A percentile compares a stretch with the other conserved stretches of the same genome.
These are phyloP conservation scores for Wickerhamomyces sp. DNA, from an alignment of 1,139 yeast genomes.

Conservation along the genomic window DNA sequence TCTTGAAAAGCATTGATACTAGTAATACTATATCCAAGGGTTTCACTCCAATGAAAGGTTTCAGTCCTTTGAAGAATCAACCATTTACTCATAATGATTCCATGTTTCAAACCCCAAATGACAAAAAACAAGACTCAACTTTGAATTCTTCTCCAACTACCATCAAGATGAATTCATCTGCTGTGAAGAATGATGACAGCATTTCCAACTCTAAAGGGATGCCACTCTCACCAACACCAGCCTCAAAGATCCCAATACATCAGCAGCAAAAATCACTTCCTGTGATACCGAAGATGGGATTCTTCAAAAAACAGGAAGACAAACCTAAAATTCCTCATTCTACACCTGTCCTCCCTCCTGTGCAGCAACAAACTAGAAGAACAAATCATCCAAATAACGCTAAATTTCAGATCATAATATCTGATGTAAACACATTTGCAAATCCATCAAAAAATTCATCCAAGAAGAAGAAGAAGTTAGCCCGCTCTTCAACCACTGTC, in stretches of 20 bases:
- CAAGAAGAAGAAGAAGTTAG: slow-evolving; percentile 16
- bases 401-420: slow-evolving; percentile 23
- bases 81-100: slow-evolving; percentile 12
- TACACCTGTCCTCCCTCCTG: slow-evolving; percentile 2
- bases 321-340: slow-evolving; percentile 16
- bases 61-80: slow-evolving; percentile 22
- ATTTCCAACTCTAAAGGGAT: background rate
- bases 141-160: slow-evolving; percentile 25
- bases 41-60: slow-evolving; percentile 19
- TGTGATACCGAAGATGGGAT: slow-evolving; percentile 18
- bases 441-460: slow-evolving; percentile 3
- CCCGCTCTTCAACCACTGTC: slow-evolving; percentile 17
- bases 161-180: slow-evolving; percentile 23
- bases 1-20: slow-evolving; percentile 18
- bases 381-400: slow-evolving; percentile 4
- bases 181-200: slow-evolving; percentile 15
- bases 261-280: background rate
- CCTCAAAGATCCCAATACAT: slow-evolving; percentile 4
- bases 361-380: slow-evolving; percentile 2
- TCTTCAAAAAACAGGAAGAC: slow-evolving; percentile 14
- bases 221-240: slow-evolving; percentile 15
- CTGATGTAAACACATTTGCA: slow-evolving; percentile 22
- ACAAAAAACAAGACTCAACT: slow-evolving; percentile 9
- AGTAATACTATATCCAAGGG: slow-evolving; percentile 6
- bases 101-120: slow-evolving; percentile 20